Evolutionary conservation across 2,329 filamentous ascomycete genomes (phyloP), one percentile per base, ranked within the genome.

Genomic region (Diaporthe helianthi): DNA sequence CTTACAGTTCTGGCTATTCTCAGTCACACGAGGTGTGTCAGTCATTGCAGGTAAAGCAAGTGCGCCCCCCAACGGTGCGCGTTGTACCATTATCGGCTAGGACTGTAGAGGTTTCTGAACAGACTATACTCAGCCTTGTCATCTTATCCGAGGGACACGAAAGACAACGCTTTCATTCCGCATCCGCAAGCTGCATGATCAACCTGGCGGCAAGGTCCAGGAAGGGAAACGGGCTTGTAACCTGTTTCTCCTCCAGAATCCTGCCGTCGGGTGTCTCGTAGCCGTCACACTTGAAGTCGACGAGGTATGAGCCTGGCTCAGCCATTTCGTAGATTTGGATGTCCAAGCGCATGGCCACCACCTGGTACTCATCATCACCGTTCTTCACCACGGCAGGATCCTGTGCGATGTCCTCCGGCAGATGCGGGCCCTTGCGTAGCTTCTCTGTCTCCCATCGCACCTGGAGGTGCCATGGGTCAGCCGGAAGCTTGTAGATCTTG

Each of bases 221-320:
- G 82, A 98, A 98, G 4, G 96, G 95, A 80, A 97, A 98, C 33
- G 96, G 94, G 78, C 93, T 97, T 53, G 93, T 95, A 72, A 97
- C 93, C 76, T 97, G 92, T 86, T 98, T 98, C 82, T 98, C 94
- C 76, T 96, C 93, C 63, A 94, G 83, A 63, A 91, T 83, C 73
- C 91, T 89, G 60, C 95, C 91, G 67, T 96, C 85, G 15, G 84
- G 77, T 55, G 87, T 93, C 82, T 99, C 96, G 81, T 99, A 99
- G 24, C 96, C 96, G 17, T 96, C 94, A 79, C 95, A 98, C 79
- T 98, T 98, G 85, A 99, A 99, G 79, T 99, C 96, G 60, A 99
- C 96, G 72, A 99, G 90, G 80, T 95, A 98, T 73, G 96, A 95
- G 67, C 93, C 92, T 69, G 90, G 89, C 79, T 98, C 95, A 15